Base-by-base conservation (phyloP, 768 basidiomycete species). In the Hypsizygus marmoreus region DNA sequence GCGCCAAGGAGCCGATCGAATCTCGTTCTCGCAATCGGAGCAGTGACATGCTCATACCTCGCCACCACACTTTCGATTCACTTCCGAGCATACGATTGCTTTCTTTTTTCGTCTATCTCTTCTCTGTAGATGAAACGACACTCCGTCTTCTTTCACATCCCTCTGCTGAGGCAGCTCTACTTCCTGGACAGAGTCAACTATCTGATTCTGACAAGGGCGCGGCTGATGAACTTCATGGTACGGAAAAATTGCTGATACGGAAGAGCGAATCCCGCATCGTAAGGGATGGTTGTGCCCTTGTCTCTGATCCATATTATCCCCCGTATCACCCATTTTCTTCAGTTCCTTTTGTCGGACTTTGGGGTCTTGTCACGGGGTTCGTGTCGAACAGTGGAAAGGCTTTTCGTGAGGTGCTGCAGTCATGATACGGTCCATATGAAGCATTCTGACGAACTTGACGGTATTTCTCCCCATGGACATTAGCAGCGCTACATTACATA, bases 91-190 rank as follows among this genome's bases (percentile, higher is more conserved):
- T 73, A 12, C 70, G 71, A 8, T 49, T 74, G 8, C 54, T 74
- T 3, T 69, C 70, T 0, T 64, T 70, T 49, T 60, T 73, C 41
- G 38, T 67, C 6, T 62, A 63, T 7, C 41, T 72, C n/a, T 57
- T 74, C 28, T 52, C 62, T 19, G 44, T 71, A 20, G 72, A 74
- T 46, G 67, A 70, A 16, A 60, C 67, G 6, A 72, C 68, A 2
- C 41, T 69, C 4, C 65, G 67, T 34, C 66, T 73, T 19, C 57
- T 74, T 29, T 60, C 65, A 5, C 61, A 64, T 16, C 51, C 68
- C 5, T 51, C 66, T 6, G 47, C 53, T 8, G 60, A 64, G 8
- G 64, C 71, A 9, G 37, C 63, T 3, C 56, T 71, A 12, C 71
- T 72, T 46, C 63, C 67, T 5, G 64, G 25, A n/a, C 30, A 26